Evolutionary conservation across 257 asterid species (phyloP), one percentile per base, ranked within the genome.

Genomic region (Forsythia viridissima): DNA sequence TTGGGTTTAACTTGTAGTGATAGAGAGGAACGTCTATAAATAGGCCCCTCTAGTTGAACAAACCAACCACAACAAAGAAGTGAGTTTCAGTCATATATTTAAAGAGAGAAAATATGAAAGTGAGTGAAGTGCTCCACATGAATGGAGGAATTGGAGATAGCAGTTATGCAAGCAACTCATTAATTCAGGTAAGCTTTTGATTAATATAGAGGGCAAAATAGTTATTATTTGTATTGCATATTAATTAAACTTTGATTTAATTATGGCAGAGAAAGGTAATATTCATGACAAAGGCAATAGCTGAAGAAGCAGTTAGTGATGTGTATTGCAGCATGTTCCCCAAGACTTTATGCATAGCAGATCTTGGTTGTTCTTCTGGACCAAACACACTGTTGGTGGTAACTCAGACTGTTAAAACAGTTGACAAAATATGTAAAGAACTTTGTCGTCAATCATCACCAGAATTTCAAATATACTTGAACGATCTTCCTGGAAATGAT

Each of bases 281-380:
- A 48, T 82, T 72, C 40, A 86, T 81, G 89, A 86, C 88, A 15
- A 83, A 74, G 79, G 75, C 81, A 38, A 79, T 90, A 70, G 69
- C 21, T 15, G 88, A 83, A 51, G 86, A 84, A 61, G 91, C 93
- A 38, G 84, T 89, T 21, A 82, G 75, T 36, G 76, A 83, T 8
- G 40, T 89, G 3, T 86, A 80, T 78, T 20, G 15, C 70, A 88
- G 34, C 69, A 72, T 57, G 9, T 30, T 12, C 6, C 76, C 82
- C 0, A 85, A 80, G 10, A 72, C 42, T 6, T 66, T 88, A 0
- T 73, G 86, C 76, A 82, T 93, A 43, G 96, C 93, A 0, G 97
- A 91, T n/a, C 67, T 91, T 86, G 97, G 96, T 2, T 91, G 97
- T 44, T 89, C 97, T 3, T 79, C 88, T 24, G 97, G 97, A 3